These are phyloP conservation scores for Macrocystidia cucumis DNA, from an alignment of 1,284 basidiomycete genomes.

Conservation along the genomic window DNA sequence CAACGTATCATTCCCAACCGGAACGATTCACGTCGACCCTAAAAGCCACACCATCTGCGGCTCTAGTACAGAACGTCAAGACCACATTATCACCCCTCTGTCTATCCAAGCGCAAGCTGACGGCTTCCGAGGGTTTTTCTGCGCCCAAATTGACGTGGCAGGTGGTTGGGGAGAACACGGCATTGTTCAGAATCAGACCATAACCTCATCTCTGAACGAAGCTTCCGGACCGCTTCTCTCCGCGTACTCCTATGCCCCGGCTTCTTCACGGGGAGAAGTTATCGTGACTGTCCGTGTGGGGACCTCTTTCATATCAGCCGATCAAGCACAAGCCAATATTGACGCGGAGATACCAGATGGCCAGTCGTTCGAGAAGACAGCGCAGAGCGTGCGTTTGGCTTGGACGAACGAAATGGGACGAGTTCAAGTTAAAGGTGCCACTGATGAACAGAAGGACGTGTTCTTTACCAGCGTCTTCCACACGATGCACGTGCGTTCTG, in stretches of 20 bases:
- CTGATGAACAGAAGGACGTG: slow-evolving; percentile 40
- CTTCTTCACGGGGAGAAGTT: slow-evolving; percentile 8
- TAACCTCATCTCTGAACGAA: slow-evolving; percentile 19
- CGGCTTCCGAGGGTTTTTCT: slow-evolving; percentile 68
- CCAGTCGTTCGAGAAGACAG: slow-evolving; percentile 54
- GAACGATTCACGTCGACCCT: slow-evolving; percentile 42
- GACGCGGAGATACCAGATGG: slow-evolving; percentile 59
- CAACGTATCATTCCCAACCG: slow-evolving; percentile 57
- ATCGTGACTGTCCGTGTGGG: slow-evolving; percentile 60
- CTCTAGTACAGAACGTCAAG: slow-evolving; percentile 68
- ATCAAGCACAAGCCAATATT: slow-evolving; percentile 63
- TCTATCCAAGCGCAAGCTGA: slow-evolving; percentile 38
- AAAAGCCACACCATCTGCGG: slow-evolving; percentile 53
- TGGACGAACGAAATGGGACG: slow-evolving; percentile 73
- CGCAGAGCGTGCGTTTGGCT: slow-evolving; percentile 41
- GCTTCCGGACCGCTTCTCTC: slow-evolving; percentile 40
- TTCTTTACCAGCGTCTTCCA: slow-evolving; percentile 70
- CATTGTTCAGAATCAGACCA: slow-evolving; percentile 39
- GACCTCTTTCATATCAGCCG: slow-evolving; percentile 72
- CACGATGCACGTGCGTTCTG: slow-evolving; percentile 45
- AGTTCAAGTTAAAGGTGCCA: slow-evolving; percentile 51
- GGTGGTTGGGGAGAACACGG: slow-evolving; percentile 28
- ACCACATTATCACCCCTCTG: slow-evolving; percentile 57
- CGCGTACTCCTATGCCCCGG: slow-evolving; percentile 50
- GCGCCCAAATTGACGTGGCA: slow-evolving; percentile 54